phyloP scores from a whole-genome alignment of 176 grass and related monocot species.

The Pontederia paniculata region DNA sequence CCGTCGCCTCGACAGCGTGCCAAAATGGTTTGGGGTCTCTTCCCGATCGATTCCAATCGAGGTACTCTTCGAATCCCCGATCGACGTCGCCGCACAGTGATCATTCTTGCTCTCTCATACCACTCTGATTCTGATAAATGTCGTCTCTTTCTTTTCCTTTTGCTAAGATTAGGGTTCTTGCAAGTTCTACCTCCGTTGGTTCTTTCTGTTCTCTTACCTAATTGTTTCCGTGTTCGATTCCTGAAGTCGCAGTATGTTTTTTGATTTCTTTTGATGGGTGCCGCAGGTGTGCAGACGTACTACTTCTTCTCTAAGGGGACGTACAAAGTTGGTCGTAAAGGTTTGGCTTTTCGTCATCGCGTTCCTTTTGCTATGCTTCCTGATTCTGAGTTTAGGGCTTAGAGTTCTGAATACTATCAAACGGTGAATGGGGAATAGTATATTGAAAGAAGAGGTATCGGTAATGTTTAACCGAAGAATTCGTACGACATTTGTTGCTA shows the following conservation, averaged over 20 bases:
- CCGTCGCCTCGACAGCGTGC: no score
- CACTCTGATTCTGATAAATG: not conserved
- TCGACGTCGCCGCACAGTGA: not conserved
- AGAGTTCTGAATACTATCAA: not conserved
- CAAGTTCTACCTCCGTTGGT: not conserved
- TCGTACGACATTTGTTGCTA: no score
- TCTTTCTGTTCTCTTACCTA: conserved; percentile 3
- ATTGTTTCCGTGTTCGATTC: conserved; percentile 2
- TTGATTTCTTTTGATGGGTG: not conserved
- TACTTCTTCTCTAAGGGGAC: conserved; percentile 71
- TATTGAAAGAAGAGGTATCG: not conserved
- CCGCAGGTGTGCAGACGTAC: conserved; percentile 48
- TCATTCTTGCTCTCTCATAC: not conserved
- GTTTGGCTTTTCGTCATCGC: conserved; percentile 22
- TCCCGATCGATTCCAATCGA: conserved; percentile 40
- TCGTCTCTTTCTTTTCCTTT: not conserved
- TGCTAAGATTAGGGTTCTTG: not conserved
- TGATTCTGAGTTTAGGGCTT: not conserved
- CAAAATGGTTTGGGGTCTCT: conserved; percentile 69
- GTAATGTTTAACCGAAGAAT: no score
- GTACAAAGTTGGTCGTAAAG: conserved; percentile 95
- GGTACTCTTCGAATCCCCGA: conserved; percentile 23
- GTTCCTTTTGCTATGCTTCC: not conserved
- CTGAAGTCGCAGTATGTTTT: no score
- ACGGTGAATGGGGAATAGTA: no score